Percentiles rank a stretch among this genome's conserved stretches.
Conservation (phyloP, 176 grass and related monocot species). For the Rhynchospora breviuscula region DNA sequence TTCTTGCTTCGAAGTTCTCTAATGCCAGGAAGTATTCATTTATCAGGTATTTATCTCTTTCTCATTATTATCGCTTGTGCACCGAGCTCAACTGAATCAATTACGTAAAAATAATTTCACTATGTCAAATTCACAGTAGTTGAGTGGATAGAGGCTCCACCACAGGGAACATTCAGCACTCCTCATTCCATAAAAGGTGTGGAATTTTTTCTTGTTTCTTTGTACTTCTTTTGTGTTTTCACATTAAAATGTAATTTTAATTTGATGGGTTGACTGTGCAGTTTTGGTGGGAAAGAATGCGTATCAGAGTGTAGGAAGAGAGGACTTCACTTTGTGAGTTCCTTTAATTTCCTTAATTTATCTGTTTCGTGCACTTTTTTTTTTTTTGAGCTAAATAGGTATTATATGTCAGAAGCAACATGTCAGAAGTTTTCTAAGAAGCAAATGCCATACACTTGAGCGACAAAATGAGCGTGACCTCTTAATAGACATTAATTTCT, state of each 20-base stretch:
- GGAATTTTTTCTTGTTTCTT: neutral
- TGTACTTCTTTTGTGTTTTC: neutral
- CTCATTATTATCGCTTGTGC: neutral
- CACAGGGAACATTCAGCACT: neutral
- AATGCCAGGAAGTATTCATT: slow-evolving; percentile 30
- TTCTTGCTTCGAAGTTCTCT: neutral
- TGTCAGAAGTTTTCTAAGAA: too few species aligned
- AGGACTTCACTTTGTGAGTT: slow-evolving; percentile 31
- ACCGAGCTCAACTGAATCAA: neutral
- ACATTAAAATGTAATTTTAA: neutral
- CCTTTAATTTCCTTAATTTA: neutral
- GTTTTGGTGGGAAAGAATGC: slow-evolving; percentile 26
- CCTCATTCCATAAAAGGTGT: slow-evolving; percentile 26
- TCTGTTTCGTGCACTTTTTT: neutral
- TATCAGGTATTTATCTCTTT: slow-evolving; percentile 12
- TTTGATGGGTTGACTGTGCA: slow-evolving; percentile 6
- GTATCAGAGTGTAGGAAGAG: slow-evolving; percentile 21
- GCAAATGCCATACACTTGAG: too few species aligned
- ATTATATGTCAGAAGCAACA: neutral
- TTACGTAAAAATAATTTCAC: neutral
- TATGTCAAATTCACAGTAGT: slow-evolving; percentile 13
- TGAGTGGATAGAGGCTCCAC: slow-evolving; percentile 13
- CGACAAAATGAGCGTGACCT: too few species aligned
- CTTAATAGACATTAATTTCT: too few species aligned
- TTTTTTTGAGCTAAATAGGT: neutral